Base-by-base conservation (phyloP, 768 basidiomycete species). In the Ramaria sp. region DNA sequence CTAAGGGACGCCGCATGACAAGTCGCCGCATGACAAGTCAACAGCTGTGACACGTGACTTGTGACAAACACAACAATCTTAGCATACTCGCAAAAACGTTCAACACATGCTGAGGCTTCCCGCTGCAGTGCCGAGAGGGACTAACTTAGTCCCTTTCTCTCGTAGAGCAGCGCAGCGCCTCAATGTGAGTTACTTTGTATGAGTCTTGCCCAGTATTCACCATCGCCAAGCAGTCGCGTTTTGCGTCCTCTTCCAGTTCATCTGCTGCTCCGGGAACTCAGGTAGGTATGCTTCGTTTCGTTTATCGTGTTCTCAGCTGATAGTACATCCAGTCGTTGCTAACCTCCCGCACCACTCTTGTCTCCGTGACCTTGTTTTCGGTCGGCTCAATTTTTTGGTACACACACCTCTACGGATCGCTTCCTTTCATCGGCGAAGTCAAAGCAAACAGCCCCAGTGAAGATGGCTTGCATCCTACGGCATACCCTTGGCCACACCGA, bases 311-410 rank as follows among this genome's bases (percentile, higher is more conserved):
- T 15, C 48, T 50, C 36, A 61, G 49, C 56, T 39, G 32, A 18
- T 45, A 6, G 39, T 12, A 18, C 13, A 13, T 55, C 20, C 54
- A 90, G 88, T 73, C 84, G 13, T 65, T 85, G 59, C 61, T 83
- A 60, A 78, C 73, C 65, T 90, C 89, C 54, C 83, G 82, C 65
- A 74, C 81, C 56, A 78, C 87, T 24, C 78, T 90, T 58, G 79
- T 81, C 54, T 82, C 92, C 45, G 81, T 82, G 58, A 81, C 88
- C 48, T 72, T 84, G 55, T 69, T 88, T 66, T 79, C 93, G 45
- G 87, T 72, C 58, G 96, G 96, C 58, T 85, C 95, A 45, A 79
- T 96, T 68, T 91, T 90, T 53, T 96, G 91, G 91, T 99, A 99
- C 76, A 85, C 89, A 63, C 86, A 93, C 68, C 79, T 93, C 55